Percentiles rank a stretch among this genome's conserved stretches.
These are phyloP conservation scores for Physcomitrellopsis africana DNA, from an alignment of 225 moss, liverwort and hornwort species.

Conservation along the genomic window DNA sequence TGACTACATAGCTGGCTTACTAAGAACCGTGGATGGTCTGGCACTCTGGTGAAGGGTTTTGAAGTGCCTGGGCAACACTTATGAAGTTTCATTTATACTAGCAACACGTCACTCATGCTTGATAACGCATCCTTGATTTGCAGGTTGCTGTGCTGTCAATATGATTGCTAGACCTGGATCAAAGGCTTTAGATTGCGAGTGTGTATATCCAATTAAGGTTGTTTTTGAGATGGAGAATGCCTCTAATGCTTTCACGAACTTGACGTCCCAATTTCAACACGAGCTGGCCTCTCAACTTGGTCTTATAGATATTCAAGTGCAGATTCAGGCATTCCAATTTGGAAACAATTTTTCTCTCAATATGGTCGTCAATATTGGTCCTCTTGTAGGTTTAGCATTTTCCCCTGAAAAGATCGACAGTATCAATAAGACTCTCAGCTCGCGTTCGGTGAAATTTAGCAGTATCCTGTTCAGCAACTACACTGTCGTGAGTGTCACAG, in stretches of 20 bases:
- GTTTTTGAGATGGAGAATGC: slow-evolving; percentile 80
- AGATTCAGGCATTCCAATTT: slow-evolving; percentile 80
- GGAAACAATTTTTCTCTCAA: slow-evolving; percentile 73
- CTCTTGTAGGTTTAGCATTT: slow-evolving; percentile 64
- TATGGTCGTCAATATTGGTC: slow-evolving; percentile 76
- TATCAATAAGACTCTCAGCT: slow-evolving; percentile 53
- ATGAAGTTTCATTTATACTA: neutral
- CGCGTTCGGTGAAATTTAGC: slow-evolving; percentile 70
- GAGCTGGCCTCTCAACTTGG: slow-evolving; percentile 76
- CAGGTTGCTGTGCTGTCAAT: slow-evolving; percentile 66
- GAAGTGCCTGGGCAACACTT: slow-evolving; percentile 6
- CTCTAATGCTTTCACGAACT: slow-evolving; percentile 74
- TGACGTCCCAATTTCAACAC: slow-evolving; percentile 81
- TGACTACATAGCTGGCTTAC: slow-evolving; percentile 18
- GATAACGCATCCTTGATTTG: slow-evolving; percentile 29
- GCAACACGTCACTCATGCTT: neutral
- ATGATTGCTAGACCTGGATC: slow-evolving; percentile 74
- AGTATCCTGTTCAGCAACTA: slow-evolving; percentile 74
- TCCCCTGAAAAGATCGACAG: slow-evolving; percentile 44
- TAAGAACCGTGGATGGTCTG: slow-evolving; percentile 11
- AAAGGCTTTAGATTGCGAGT: slow-evolving; percentile 66
- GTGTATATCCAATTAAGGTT: slow-evolving; percentile 85
- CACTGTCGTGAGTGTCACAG: slow-evolving; percentile 71
- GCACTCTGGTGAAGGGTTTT: slow-evolving; percentile 7
- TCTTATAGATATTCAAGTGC: slow-evolving; percentile 69